Conservation (phyloP, 164 flowering plant species). For the Nymphaea thermarum region DNA sequence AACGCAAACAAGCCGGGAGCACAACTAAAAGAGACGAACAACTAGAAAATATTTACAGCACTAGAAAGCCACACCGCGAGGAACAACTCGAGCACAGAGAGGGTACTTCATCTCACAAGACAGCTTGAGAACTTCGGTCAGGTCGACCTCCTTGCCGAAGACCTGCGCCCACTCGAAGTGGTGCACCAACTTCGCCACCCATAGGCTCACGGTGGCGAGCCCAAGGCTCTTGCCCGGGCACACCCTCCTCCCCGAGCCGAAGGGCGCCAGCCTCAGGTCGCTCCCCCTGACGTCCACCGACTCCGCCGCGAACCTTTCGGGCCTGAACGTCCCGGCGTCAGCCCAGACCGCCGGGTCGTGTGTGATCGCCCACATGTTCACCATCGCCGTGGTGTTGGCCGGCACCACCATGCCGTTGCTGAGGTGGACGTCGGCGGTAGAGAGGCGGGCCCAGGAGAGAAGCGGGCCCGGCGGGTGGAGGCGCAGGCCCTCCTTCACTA, state of each 20-base stretch:
- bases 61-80: constrained; percentile 8
- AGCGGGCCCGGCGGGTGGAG: constrained; percentile 52
- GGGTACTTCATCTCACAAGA: constrained; percentile 50
- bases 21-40: no score
- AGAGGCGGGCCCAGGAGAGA: constrained; percentile 39
- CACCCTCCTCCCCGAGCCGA: constrained; percentile 49
- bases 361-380: constrained; percentile 75
- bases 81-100: constrained; percentile 15
- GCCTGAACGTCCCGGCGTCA: constrained; percentile 27
- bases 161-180: constrained; percentile 27
- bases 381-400: constrained; percentile 50
- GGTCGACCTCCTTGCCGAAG: constrained; percentile 17
- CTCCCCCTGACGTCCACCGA: constrained; percentile 34
- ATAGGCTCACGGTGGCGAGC: constrained; percentile 28
- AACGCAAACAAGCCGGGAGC: no score
- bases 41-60: background rate
- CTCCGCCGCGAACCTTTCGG: constrained; percentile 30
- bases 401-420: constrained; percentile 44
- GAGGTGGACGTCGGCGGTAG: constrained; percentile 39
- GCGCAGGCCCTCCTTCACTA: constrained; percentile 35
- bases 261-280: constrained; percentile 50
- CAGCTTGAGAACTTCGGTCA: constrained; percentile 32
- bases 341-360: constrained; percentile 42
- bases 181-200: constrained; percentile 43
- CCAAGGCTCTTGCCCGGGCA: constrained; percentile 51